Base-by-base conservation (phyloP, 1,284 basidiomycete genomes). In the Ustilago nuda region DNA sequence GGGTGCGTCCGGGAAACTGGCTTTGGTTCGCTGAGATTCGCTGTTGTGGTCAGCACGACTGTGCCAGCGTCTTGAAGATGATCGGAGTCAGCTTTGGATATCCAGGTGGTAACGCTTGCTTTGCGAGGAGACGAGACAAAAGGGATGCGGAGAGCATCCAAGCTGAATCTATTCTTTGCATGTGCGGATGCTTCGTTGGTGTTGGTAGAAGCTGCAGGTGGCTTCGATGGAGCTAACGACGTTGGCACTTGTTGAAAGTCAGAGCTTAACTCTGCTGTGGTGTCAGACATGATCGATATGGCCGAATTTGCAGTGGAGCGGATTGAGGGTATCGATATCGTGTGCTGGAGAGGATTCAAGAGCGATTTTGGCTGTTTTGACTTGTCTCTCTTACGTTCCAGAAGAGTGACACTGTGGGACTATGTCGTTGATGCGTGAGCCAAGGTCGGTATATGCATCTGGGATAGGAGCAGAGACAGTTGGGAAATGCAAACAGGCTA, bases 161-260 rank as follows among this genome's bases (percentile, higher is more conserved):
- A 45, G 56, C 75, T 73, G 62, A 77, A 77, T 9, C 71, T n/a
- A n/a, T 64, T 67, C 58, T 71, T 77, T 2, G 17, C 54, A 15
- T 53, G 56, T 15, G 8, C 23, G 0, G 41, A 9, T 17, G 23
- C 32, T 35, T 63, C 57, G 9, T 54, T n/a, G 8, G 43, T 17
- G 13, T 17, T 15, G 27, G 35, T 11, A n/a, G 48, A 13, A 27
- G 7, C n/a, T 9, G 8, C 17, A 30, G 39, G 11, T 9, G 59
- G 6, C 6, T 51, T 17, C 13, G 39, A 30, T 27, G 50, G 3
- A 6, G 37, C 23, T 1, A 50, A 30, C 8, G 43, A 7, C 32
- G 61, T 8, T 15, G 51, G 8, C 12, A 8, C 19, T 27, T n/a
- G 17, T n/a, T 54, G 45, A 8, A 35, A 1, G 17, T 15, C 36